Evolutionary conservation across 148 eudicot species (phyloP).

Genomic region (Suaeda aralocaspica): DNA sequence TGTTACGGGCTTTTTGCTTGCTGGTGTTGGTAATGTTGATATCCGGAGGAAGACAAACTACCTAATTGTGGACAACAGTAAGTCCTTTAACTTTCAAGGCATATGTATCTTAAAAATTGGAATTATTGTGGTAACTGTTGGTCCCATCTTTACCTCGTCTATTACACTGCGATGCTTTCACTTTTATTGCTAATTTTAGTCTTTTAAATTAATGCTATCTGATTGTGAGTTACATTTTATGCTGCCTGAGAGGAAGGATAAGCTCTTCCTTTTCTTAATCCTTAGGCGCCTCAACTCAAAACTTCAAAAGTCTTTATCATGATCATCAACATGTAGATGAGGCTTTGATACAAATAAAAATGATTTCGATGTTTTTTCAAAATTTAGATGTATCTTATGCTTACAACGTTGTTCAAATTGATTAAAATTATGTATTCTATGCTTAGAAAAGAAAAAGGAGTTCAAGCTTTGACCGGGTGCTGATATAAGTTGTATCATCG

Average conservation of each 20-base stretch:
- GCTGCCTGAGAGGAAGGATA: background rate
- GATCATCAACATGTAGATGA: background rate
- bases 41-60: constrained; percentile 96
- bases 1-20: constrained; percentile 84
- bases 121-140: background rate
- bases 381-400: background rate
- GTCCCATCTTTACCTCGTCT: background rate
- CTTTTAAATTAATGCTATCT: background rate
- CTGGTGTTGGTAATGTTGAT: constrained; percentile 97
- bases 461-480: background rate
- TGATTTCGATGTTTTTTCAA: background rate
- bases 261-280: background rate
- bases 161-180: background rate
- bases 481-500: too few species aligned
- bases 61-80: constrained; percentile 95
- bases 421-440: too few species aligned
- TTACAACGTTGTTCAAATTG: too few species aligned
- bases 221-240: background rate
- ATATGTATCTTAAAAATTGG: background rate
- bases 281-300: background rate
- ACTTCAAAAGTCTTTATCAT: background rate
- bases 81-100: constrained; percentile 19
- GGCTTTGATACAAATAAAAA: background rate
- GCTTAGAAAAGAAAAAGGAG: background rate
- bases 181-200: background rate